Evolutionary conservation across 164 flowering plant genomes (phyloP).

Genomic region (Dillenia turbinata): DNA sequence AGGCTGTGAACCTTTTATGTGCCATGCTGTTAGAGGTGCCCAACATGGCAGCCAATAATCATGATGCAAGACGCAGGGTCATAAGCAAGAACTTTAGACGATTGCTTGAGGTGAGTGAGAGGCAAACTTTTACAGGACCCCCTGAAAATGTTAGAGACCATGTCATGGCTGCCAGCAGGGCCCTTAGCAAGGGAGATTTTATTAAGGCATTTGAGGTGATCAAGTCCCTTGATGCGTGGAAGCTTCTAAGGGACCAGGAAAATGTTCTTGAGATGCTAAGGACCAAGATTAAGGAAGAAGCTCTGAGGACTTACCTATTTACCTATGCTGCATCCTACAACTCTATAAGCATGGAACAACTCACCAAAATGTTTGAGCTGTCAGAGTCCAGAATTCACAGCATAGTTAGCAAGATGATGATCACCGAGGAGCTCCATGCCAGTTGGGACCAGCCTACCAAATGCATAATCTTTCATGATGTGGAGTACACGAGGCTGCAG

Average conservation of each 20-base stretch:
- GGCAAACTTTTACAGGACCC: conserved; percentile 86
- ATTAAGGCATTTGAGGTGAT: conserved; percentile 68
- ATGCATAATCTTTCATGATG: conserved; percentile 70
- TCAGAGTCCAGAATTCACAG: conserved; percentile 51
- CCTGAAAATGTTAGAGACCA: conserved; percentile 96
- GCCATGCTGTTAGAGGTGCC: conserved; percentile 99
- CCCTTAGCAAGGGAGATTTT: conserved; percentile 73
- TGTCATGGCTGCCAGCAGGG: conserved; percentile 87
- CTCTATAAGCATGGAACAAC: conserved; percentile 71
- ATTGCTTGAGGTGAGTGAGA: conserved; percentile 75
- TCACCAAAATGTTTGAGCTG: conserved; percentile 77
- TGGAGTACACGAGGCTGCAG: conserved; percentile 69
- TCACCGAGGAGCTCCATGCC: conserved; percentile 82
- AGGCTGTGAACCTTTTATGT: conserved; percentile 82
- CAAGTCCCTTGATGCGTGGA: conserved; percentile 79
- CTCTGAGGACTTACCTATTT: conserved; percentile 78
- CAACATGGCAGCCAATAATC: conserved; percentile 79
- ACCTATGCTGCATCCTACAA: conserved; percentile 62
- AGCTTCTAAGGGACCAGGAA: conserved; percentile 61
- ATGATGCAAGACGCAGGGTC: conserved; percentile 70
- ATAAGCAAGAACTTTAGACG: conserved; percentile 88
- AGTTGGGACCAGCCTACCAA: conserved; percentile 91
- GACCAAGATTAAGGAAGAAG: conserved; percentile 90
- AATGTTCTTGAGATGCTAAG: conserved; percentile 68
- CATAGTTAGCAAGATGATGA: conserved; percentile 89